Percentiles rank a stretch among this genome's conserved stretches.
phyloP scores from a whole-genome alignment of 352 stramenopile genomes.

The Globisporangium parvum region DNA sequence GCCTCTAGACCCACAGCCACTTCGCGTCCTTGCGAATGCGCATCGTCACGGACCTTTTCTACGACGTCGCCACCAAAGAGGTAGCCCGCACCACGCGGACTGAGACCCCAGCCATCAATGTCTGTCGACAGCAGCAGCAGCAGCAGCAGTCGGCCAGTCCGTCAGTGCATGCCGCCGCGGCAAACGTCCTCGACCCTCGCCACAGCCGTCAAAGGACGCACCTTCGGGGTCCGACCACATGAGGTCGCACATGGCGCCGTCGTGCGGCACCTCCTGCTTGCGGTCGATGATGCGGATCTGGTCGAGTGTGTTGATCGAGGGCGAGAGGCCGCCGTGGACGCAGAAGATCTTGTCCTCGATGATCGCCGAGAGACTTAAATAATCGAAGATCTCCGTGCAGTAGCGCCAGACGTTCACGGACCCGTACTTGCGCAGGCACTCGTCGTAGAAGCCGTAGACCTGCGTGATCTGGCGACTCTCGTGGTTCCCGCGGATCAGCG shows the following conservation, averaged over 20 bases:
- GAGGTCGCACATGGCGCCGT: constrained; percentile 98
- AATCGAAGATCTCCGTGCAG: constrained; percentile 99
- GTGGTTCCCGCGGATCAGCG: constrained; percentile 89
- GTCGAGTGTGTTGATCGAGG: constrained; percentile 88
- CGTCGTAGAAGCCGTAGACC: constrained; percentile 61
- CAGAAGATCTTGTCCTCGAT: constrained; percentile 99
- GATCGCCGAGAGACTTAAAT: constrained; percentile 96
- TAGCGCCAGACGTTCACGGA: constrained; percentile 99
- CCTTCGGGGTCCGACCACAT: constrained; percentile 92
- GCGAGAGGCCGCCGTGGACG: constrained; percentile 97
- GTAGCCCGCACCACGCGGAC: constrained; percentile 95
- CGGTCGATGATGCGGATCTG: constrained; percentile 91
- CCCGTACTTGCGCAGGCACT: constrained; percentile 64
- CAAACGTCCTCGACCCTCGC: constrained; percentile 30
- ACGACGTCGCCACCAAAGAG: constrained; percentile 98
- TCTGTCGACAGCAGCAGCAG: constrained; percentile 67
- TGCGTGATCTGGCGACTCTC: constrained; percentile 32
- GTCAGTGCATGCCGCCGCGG: not conserved
- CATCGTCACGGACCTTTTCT: constrained; percentile 74
- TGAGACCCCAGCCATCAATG: constrained; percentile 98
- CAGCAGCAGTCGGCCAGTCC: too few species aligned
- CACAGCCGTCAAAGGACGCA: constrained; percentile 26
- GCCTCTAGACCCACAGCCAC: not conserved
- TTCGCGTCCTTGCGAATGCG: too few species aligned
- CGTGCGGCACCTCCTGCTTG: constrained; percentile 98